Base-by-base conservation (phyloP, 352 stramenopile species). In the Lagenidium giganteum region DNA sequence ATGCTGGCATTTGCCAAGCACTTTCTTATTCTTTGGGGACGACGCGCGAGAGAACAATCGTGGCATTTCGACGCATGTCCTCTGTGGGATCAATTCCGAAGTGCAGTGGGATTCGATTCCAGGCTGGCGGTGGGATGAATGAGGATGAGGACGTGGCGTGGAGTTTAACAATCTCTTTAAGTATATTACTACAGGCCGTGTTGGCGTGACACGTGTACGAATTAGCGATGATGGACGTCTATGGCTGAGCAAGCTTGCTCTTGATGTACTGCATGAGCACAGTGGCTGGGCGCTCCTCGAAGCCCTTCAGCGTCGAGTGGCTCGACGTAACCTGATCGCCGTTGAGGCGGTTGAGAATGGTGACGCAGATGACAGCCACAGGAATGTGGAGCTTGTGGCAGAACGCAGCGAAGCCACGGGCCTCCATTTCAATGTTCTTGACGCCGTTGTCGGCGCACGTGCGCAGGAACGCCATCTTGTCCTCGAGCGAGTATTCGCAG, bases 371-470 rank as follows among this genome's bases (percentile, higher is more conserved):
- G 30, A 85, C 61, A 0, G 72, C 79, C 5, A 83, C 63, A n/a
- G 74, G 73, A 52, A 93, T 91, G 27, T 78, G 52, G 36, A 89
- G 74, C 54, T 80, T 79, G 60, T 87, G 67, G 48, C 76, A 87
- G 48, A 89, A 88, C 38, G 66, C 65, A 17, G 81, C 74, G 31
- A 93, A 87, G 45, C 66, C 50, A 11, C 69, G 64, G 21, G 68
- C 79, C 52, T 93, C 81, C 81, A 93, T 93, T 57, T 93, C 81
- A 25, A 93, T 93, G 68, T 93, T 93, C 44, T 73, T 70, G 26
- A 90, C 76, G 26, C 81, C 78, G 9, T 54, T 56, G 13, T 57
- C 66, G 4, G 72, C 60, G 21, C 70, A 65, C 25, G 57, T 64
- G 28, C 83, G 51, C 36, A 93, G 50, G 50, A 87, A 93, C 13